Conservation (phyloP, 352 stramenopile species). For the Phytophthora capsici region DNA sequence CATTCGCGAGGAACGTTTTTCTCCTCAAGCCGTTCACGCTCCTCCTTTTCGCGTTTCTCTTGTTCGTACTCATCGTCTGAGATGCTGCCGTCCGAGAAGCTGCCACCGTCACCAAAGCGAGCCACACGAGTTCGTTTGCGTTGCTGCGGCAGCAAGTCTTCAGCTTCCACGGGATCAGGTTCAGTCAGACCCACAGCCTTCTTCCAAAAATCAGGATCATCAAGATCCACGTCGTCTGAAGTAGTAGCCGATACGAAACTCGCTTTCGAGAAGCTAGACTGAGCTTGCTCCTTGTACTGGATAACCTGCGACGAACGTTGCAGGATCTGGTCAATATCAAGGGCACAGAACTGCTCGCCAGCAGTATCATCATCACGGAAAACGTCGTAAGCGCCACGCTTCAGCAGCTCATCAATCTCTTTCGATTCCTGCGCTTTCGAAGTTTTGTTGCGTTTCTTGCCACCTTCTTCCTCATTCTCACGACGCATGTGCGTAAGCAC, state of each 20-base stretch:
- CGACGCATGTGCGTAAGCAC: conserved; percentile 92
- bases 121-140: conserved; percentile 87
- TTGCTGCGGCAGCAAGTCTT: conserved; percentile 76
- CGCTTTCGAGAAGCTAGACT: conserved; percentile 92
- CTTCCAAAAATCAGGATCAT: conserved; percentile 99
- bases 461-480: conserved; percentile 83
- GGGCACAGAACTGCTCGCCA: conserved; percentile 95
- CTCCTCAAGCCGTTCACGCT: conserved; percentile 62
- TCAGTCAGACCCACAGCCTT: conserved; percentile 94
- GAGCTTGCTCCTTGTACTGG: conserved; percentile 85
- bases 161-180: conserved; percentile 63
- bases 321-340: conserved; percentile 99
- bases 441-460: conserved; percentile 79
- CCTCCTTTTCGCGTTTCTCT: conserved; percentile 55
- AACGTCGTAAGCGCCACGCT: conserved; percentile 91
- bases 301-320: conserved; percentile 86
- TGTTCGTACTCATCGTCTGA: conserved; percentile 67
- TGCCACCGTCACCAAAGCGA: conserved; percentile 74
- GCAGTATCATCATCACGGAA: conserved; percentile 92
- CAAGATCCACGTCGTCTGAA: conserved; percentile 95
- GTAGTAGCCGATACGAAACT: conserved; percentile 92
- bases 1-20: conserved; percentile 80
- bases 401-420: conserved; percentile 92
- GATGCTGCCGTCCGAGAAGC: conserved; percentile 72
- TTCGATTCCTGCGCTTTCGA: conserved; percentile 87